Percentiles rank a stretch among this genome's conserved stretches.
These are phyloP conservation scores for Entomortierella beljakovae DNA, from an alignment of 192 early-diverging fungal genomes.

Conservation along the genomic window DNA sequence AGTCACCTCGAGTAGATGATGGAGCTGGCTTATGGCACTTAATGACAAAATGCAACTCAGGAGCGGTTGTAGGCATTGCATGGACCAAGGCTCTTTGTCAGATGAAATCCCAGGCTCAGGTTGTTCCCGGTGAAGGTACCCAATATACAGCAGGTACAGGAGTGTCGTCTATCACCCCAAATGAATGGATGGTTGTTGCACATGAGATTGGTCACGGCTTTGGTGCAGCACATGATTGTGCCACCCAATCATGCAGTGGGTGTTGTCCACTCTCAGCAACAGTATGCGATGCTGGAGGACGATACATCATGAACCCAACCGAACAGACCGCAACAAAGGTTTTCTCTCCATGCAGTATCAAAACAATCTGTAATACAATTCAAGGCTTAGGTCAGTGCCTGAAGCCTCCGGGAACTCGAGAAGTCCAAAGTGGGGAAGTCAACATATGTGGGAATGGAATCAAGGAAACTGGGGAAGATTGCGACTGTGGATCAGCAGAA, in stretches of 20 bases:
- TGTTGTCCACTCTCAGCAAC: constrained; percentile 81
- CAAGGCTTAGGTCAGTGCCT: constrained; percentile 43
- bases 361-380: constrained; percentile 41
- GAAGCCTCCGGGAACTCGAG: constrained; percentile 38
- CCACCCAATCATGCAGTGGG: constrained; percentile 61
- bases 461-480: constrained; percentile 88
- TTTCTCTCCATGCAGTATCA: constrained; percentile 68
- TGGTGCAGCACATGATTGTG: constrained; percentile 94
- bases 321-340: constrained; percentile 68
- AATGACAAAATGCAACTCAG: constrained; percentile 85
- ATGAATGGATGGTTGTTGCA: constrained; percentile 96
- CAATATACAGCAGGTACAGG: constrained; percentile 83
- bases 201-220: constrained; percentile 95
- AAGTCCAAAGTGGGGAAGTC: constrained; percentile 41
- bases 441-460: constrained; percentile 96
- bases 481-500: constrained; percentile 84
- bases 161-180: constrained; percentile 82
- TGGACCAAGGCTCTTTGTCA: constrained; percentile 85
- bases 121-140: constrained; percentile 36
- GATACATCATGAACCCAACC: constrained; percentile 83
- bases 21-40: constrained; percentile 91
- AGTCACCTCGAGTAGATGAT: constrained; percentile 63
- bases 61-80: constrained; percentile 86
- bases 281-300: constrained; percentile 71
- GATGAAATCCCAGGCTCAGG: constrained; percentile 37